These are phyloP conservation scores for Daldinia concentrica DNA, from an alignment of 495 filamentous ascomycete genomes.

Conservation along the genomic window DNA sequence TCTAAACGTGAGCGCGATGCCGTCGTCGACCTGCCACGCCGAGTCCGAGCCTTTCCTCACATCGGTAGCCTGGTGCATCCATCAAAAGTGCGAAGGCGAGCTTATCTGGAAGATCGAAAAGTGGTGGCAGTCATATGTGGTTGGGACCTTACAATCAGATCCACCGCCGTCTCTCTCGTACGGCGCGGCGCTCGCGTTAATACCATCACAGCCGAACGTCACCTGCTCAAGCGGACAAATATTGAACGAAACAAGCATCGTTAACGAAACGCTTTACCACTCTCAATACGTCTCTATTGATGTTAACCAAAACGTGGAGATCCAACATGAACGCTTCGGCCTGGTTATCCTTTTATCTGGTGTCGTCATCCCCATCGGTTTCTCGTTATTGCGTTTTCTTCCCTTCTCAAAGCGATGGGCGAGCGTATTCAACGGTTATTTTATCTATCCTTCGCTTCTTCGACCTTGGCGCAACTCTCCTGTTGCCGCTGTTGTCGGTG, in stretches of 20 bases:
- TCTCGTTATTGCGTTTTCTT: slow-evolving; percentile 35
- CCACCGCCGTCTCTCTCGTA: slow-evolving; percentile 16
- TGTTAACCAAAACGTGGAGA: slow-evolving; percentile 4
- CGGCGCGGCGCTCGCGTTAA: slow-evolving; percentile 6
- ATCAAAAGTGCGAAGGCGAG: slow-evolving; percentile 3
- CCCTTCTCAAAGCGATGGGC: slow-evolving; percentile 25
- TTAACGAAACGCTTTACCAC: slow-evolving; percentile 4
- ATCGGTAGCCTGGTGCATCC: slow-evolving; percentile 34
- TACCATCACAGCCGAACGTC: slow-evolving; percentile 2
- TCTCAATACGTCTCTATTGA: not conserved
- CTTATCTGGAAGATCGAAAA: slow-evolving; percentile 16
- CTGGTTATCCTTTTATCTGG: slow-evolving; percentile 21
- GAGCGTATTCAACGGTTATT: not conserved
- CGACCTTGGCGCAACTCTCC: slow-evolving; percentile 8
- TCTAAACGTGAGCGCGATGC: slow-evolving; percentile 11
- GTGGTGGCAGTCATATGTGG: slow-evolving; percentile 28
- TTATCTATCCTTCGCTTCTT: slow-evolving; percentile 21
- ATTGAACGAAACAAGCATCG: slow-evolving; percentile 2
- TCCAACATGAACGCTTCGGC: slow-evolving; percentile 7
- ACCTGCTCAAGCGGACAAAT: slow-evolving; percentile 3
- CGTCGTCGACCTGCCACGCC: slow-evolving; percentile 22
- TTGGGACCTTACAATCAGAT: slow-evolving; percentile 16
- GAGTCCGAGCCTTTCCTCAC: slow-evolving; percentile 22
- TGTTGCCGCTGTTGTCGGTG: slow-evolving; percentile 35
- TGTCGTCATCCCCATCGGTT: slow-evolving; percentile 32